phyloP scores from a whole-genome alignment of 2,329 filamentous ascomycete genomes.

The Diaporthe citri region DNA sequence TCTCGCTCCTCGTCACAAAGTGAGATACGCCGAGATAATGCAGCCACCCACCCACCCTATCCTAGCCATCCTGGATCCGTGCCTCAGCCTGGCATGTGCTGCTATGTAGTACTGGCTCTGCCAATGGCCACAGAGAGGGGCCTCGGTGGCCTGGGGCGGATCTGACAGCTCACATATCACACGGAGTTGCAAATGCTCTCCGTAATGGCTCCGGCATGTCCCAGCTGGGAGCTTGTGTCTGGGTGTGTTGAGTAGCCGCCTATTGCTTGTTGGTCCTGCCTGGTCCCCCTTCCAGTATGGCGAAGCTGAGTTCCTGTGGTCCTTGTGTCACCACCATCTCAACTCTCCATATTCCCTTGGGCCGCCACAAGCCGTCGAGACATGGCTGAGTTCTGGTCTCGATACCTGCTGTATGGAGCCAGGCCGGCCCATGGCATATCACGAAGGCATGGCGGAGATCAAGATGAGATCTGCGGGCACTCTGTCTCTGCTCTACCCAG shows the following conservation, averaged over 20 bases:
- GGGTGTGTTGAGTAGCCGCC: slow-evolving; percentile 4
- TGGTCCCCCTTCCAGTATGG: neutral
- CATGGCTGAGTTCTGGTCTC: neutral
- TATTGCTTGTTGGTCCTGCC: slow-evolving; percentile 6
- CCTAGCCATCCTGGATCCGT: slow-evolving; percentile 5
- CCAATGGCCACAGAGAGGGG: neutral
- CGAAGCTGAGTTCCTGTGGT: neutral
- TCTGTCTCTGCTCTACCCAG: neutral
- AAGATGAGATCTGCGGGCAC: neutral
- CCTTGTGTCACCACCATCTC: slow-evolving; percentile 11
- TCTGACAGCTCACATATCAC: slow-evolving; percentile 24
- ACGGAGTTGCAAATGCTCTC: slow-evolving; percentile 9
- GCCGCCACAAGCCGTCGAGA: slow-evolving; percentile 29
- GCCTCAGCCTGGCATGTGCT: slow-evolving; percentile 21
- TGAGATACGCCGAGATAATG: slow-evolving; percentile 28
- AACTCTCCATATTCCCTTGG: slow-evolving; percentile 1
- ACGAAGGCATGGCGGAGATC: neutral
- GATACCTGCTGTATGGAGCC: neutral
- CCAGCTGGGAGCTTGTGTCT: neutral
- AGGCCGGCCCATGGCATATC: neutral
- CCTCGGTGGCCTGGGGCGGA: slow-evolving; percentile 11
- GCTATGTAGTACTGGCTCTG: slow-evolving; percentile 2
- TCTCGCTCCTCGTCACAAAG: slow-evolving; percentile 32
- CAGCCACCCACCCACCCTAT: slow-evolving; percentile 23
- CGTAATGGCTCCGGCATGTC: slow-evolving; percentile 10